phyloP scores from a whole-genome alignment of 306 rosid species.

The Aeschynomene evenia region DNA sequence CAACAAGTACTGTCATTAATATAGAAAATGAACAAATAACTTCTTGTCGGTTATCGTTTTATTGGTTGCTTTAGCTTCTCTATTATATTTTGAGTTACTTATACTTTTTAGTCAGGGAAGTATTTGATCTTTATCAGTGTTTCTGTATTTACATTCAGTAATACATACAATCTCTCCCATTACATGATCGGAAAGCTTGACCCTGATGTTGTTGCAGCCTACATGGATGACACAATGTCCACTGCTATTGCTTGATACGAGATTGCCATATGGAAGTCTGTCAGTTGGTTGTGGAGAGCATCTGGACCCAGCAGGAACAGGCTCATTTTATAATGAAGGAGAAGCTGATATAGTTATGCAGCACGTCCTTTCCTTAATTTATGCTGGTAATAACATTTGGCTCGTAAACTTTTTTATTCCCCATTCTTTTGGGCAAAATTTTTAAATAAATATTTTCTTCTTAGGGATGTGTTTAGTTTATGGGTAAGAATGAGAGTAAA shows the following conservation, averaged over 20 bases:
- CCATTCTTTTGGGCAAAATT: neutral
- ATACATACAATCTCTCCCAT: constrained; percentile 26
- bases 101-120: neutral
- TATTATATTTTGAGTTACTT: neutral
- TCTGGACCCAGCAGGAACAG: constrained; percentile 85
- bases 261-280: constrained; percentile 82
- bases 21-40: neutral
- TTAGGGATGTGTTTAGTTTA: too few relatives aligned
- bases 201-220: constrained; percentile 48
- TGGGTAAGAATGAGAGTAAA: too few relatives aligned
- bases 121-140: constrained; percentile 1
- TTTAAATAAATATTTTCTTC: neutral
- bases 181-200: constrained; percentile 26
- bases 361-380: constrained; percentile 66
- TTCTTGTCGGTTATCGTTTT: neutral
- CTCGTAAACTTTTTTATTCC: neutral
- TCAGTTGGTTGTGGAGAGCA: constrained; percentile 77
- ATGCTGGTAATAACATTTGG: constrained; percentile 51
- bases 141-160: constrained; percentile 1
- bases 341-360: constrained; percentile 82
- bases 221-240: constrained; percentile 90
- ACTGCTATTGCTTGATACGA: constrained; percentile 75
- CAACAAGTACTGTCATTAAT: constrained; percentile 10
- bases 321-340: constrained; percentile 79
- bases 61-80: neutral